These are phyloP conservation scores for Cryptosporidium xiaoi DNA, from an alignment of 169 alveolate genomes.

Conservation along the genomic window DNA sequence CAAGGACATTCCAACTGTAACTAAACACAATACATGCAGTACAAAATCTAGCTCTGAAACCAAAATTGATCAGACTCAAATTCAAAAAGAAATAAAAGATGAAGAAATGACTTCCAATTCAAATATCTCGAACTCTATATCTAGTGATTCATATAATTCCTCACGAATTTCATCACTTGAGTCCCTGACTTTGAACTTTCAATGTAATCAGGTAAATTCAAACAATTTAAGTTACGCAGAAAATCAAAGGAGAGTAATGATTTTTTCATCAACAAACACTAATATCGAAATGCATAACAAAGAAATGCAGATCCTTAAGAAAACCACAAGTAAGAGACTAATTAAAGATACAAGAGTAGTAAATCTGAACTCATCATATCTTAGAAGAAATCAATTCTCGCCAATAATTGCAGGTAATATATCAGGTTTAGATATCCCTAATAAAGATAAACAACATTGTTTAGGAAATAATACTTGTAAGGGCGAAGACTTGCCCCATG, in stretches of 20 bases:
- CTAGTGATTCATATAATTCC: constrained; percentile 25
- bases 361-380: neutral
- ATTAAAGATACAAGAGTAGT: constrained; percentile 39
- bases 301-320: constrained; percentile 17
- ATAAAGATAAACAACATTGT: too few species aligned
- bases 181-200: constrained; percentile 14
- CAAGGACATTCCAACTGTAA: neutral
- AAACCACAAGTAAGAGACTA: constrained; percentile 2
- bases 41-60: neutral
- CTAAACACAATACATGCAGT: neutral
- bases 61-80: neutral
- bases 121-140: neutral
- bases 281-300: neutral
- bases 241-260: constrained; percentile 14
- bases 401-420: constrained; percentile 6
- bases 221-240: neutral
- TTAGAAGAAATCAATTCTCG: neutral
- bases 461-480: too few species aligned
- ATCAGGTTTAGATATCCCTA: too few species aligned
- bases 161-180: constrained; percentile 58
- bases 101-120: too few species aligned
- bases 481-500: too few species aligned
- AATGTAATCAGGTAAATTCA: neutral
- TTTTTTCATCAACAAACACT: constrained; percentile 20
- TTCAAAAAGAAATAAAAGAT: too few species aligned